Evolutionary conservation across 176 grass and related monocot species (phyloP), one percentile per base, ranked within the genome.

Genomic region (Oryza officinalis): DNA sequence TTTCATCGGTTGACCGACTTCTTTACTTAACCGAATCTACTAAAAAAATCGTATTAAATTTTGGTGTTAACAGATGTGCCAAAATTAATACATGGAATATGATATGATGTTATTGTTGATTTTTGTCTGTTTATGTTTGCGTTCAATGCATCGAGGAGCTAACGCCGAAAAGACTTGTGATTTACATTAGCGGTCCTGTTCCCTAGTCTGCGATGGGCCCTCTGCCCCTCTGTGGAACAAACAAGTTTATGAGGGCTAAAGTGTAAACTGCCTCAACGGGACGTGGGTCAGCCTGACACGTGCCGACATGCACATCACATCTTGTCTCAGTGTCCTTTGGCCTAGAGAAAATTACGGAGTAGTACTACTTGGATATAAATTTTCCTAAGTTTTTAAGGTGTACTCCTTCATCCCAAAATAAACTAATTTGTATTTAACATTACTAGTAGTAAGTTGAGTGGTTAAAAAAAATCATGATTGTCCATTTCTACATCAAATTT

Each of bases 251-350:
- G 4, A 1, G 57, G 85, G 44, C 33, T 25, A 17, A 31, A 20
- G 17, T 63, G 31, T 27, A 81, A 87, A 81, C 1, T 5, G 5
- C 11, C 43, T 20, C 61, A 50, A 4, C 3, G 67, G 54, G 32
- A 47, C 76, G 46, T 82, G 18, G 67, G 49, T 76, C 85, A 87
- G 71, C 63, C 35, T 43, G 67, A 77, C 72, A 87, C 72, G 79
- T 87, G 79, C 79, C 73, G 28, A 82, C 79, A 82, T 30, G 72
- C 86, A 69, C 72, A 50, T 87, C 72, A 63, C 64, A 70, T 87
- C 50, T 13, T 45, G 79, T 79, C 72, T 69, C 37, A 63, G 5
- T 87, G 79, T 75, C 47, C 18, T 76, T 76, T 20, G 33, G 35
- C 20, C 37, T 5, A 7, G 8, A 8, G 35, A 33, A 31, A 11